phyloP scores from a whole-genome alignment of 2,329 filamentous ascomycete genomes.

The Penicillium paneum region DNA sequence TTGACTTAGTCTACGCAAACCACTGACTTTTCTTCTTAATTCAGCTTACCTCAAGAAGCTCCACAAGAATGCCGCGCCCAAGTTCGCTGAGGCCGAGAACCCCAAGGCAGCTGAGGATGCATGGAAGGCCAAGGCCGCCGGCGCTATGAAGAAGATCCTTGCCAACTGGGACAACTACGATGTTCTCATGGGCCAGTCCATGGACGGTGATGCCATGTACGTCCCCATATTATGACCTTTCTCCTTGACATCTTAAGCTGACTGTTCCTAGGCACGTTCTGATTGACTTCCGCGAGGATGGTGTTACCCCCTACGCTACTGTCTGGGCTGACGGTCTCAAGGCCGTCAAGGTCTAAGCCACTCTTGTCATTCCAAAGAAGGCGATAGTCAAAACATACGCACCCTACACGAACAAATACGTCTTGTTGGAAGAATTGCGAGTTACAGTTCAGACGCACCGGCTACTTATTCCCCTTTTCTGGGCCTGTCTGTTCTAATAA shows the following conservation, averaged over 20 bases:
- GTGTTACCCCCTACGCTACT: slow-evolving; percentile 80
- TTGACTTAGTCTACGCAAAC: background rate
- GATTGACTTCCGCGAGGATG: slow-evolving; percentile 97
- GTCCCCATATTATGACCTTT: slow-evolving; percentile 36
- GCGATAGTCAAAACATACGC: slow-evolving; percentile 17
- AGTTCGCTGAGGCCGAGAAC: slow-evolving; percentile 50
- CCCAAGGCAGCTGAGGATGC: slow-evolving; percentile 69
- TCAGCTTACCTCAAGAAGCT: slow-evolving; percentile 84
- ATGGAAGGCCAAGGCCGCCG: slow-evolving; percentile 54
- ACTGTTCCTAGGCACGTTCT: slow-evolving; percentile 67
- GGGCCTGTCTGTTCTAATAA: slow-evolving; percentile 19
- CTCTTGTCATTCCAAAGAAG: background rate
- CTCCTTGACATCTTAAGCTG: background rate
- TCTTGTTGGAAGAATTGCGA: slow-evolving; percentile 20
- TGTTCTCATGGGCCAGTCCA: slow-evolving; percentile 86
- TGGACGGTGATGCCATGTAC: slow-evolving; percentile 92
- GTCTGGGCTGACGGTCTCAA: slow-evolving; percentile 94
- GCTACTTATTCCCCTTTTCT: slow-evolving; percentile 14
- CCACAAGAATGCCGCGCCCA: slow-evolving; percentile 65
- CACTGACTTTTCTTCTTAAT: slow-evolving; percentile 32
- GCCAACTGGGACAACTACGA: slow-evolving; percentile 96
- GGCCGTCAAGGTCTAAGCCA: slow-evolving; percentile 81
- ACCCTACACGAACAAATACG: slow-evolving; percentile 27
- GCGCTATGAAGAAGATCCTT: slow-evolving; percentile 78
- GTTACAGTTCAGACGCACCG: slow-evolving; percentile 11